phyloP scores from a whole-genome alignment of 306 rosid species.

The Styphnolobium japonicum region DNA sequence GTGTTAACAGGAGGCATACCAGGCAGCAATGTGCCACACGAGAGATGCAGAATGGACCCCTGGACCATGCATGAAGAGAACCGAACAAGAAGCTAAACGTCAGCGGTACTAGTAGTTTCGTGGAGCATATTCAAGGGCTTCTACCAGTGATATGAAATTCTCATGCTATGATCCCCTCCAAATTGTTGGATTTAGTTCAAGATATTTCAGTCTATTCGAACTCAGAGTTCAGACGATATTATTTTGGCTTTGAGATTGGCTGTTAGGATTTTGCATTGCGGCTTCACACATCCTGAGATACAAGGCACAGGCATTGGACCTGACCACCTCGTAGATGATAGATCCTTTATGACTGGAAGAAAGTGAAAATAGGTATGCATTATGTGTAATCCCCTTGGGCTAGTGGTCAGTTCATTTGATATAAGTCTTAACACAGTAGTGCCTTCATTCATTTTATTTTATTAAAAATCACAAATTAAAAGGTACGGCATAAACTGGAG shows the following conservation, averaged over 20 bases:
- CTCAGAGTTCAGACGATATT: background rate
- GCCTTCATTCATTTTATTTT: background rate
- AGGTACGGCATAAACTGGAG: background rate
- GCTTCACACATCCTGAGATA: background rate
- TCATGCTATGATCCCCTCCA: background rate
- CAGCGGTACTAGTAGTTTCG: constrained; percentile 7
- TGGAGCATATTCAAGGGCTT: constrained; percentile 15
- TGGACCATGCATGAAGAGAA: background rate
- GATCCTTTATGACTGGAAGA: background rate
- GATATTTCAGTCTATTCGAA: background rate
- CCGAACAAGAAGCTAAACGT: constrained; percentile 11
- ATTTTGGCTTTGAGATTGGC: background rate
- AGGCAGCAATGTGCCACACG: background rate
- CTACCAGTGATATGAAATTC: constrained; percentile 17
- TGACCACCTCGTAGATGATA: background rate
- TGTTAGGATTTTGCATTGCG: background rate
- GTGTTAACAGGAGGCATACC: background rate
- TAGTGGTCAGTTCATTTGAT: background rate
- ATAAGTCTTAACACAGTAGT: background rate
- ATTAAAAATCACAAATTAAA: background rate
- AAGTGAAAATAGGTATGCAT: background rate
- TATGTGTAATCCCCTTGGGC: background rate
- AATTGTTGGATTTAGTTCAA: constrained; percentile 6
- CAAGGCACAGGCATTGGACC: background rate
- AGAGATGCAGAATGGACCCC: constrained; percentile 22